Conservation (phyloP, 1,139 yeast species). For the Casaregolazyma lundiana region DNA sequence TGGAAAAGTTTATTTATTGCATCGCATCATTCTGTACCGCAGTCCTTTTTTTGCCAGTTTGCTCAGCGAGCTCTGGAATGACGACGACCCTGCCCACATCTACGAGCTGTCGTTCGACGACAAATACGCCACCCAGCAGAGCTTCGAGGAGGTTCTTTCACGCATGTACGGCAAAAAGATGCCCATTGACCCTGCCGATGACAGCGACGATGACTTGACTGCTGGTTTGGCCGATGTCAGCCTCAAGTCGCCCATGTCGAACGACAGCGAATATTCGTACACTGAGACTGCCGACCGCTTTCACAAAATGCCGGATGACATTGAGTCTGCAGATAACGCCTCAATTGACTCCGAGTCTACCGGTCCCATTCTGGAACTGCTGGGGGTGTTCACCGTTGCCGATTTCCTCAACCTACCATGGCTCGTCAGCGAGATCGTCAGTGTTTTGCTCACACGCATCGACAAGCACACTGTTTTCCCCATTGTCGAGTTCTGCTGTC, state of each 20-base stretch:
- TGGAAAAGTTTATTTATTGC: slow-evolving; percentile 40
- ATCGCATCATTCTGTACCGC: slow-evolving; percentile 42
- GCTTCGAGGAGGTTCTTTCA: slow-evolving; percentile 44
- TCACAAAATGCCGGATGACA: not conserved
- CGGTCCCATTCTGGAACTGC: slow-evolving; percentile 22
- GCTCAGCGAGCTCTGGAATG: slow-evolving; percentile 42
- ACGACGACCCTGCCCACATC: slow-evolving; percentile 12
- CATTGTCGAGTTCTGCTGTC: slow-evolving; percentile 40
- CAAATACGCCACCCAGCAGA: slow-evolving; percentile 39
- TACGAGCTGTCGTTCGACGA: slow-evolving; percentile 37
- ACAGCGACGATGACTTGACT: slow-evolving; percentile 1
- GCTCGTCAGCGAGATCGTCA: slow-evolving; percentile 42
- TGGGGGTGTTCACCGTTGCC: slow-evolving; percentile 45
- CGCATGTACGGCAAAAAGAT: slow-evolving; percentile 41
- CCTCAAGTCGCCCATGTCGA: not conserved
- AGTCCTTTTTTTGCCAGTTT: slow-evolving; percentile 45
- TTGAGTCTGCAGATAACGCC: not conserved
- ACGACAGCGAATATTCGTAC: not conserved
- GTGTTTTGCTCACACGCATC: slow-evolving; percentile 35
- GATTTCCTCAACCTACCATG: slow-evolving; percentile 45
- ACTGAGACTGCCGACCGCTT: no score
- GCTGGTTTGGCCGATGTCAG: slow-evolving; percentile 1
- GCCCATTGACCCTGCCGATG: slow-evolving; percentile 1
- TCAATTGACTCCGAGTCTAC: not conserved
- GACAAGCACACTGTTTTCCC: slow-evolving; percentile 36